These are phyloP conservation scores for Buddleja alternifolia DNA, from an alignment of 257 asterid species.

Conservation along the genomic window DNA sequence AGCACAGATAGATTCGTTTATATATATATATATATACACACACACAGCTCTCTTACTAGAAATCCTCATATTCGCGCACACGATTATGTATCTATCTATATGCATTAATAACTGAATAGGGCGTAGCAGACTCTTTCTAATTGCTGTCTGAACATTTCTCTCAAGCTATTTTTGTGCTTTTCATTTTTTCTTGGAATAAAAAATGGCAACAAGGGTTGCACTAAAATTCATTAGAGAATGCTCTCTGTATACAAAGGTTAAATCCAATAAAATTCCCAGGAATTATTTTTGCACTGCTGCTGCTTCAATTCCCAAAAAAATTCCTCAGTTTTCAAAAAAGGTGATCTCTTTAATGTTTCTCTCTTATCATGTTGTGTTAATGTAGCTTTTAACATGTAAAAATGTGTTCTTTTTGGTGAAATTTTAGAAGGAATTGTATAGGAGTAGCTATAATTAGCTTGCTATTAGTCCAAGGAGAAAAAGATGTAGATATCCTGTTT, in stretches of 20 bases:
- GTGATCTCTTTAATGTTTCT: slow-evolving; percentile 13
- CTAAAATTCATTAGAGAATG: slow-evolving; percentile 34
- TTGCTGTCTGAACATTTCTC: neutral
- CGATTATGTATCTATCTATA: slow-evolving; percentile 5
- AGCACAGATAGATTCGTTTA: slow-evolving; percentile 18
- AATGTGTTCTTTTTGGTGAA: too few relatives aligned
- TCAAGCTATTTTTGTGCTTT: slow-evolving; percentile 4
- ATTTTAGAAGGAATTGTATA: neutral
- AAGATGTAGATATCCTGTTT: slow-evolving; percentile 1
- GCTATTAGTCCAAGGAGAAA: neutral
- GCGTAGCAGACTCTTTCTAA: slow-evolving; percentile 17
- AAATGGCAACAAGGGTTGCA: slow-evolving; percentile 44
- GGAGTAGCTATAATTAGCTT: neutral
- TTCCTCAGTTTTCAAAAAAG: slow-evolving; percentile 56
- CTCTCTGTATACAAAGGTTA: neutral
- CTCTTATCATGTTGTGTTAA: neutral
- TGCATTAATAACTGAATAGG: too few relatives aligned
- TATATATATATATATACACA: too few relatives aligned
- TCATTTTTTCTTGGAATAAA: slow-evolving; percentile 9
- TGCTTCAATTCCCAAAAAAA: slow-evolving; percentile 32
- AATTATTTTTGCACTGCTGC: slow-evolving; percentile 13
- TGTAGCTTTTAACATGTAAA: neutral
- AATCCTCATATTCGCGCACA: neutral
- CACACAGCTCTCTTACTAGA: slow-evolving; percentile 6
- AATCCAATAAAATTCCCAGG: neutral